A percentile compares a stretch with the other conserved stretches of the same genome.
phyloP scores from a whole-genome alignment of 2,329 filamentous ascomycete genomes.

The Aspergillus thermomutatus region DNA sequence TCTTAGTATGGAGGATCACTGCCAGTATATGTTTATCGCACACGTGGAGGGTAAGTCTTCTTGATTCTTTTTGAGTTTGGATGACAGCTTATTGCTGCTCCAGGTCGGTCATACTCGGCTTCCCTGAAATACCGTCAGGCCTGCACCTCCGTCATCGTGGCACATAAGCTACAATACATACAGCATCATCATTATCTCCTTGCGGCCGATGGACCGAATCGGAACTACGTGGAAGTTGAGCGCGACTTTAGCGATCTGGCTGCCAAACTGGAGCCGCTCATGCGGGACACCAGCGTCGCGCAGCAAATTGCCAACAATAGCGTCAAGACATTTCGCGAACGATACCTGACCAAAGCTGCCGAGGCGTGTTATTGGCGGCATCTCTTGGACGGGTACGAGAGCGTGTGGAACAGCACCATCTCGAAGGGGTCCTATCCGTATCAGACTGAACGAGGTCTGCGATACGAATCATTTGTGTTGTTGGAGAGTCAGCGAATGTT shows the following conservation, averaged over 20 bases:
- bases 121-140: slow-evolving; percentile 51
- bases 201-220: slow-evolving; percentile 39
- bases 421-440: not conserved
- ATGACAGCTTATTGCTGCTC: not conserved
- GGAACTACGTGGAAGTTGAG: slow-evolving; percentile 49
- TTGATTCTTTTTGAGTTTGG: not conserved
- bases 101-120: slow-evolving; percentile 46
- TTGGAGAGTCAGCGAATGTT: not conserved
- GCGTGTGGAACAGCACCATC: not conserved
- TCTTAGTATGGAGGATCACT: slow-evolving; percentile 51
- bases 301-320: slow-evolving; percentile 47
- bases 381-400: slow-evolving; percentile 31
- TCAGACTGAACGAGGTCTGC: not conserved
- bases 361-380: slow-evolving; percentile 53
- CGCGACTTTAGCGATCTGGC: slow-evolving; percentile 55
- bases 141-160: slow-evolving; percentile 47
- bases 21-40: slow-evolving; percentile 51
- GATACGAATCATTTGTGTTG: not conserved
- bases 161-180: slow-evolving; percentile 47
- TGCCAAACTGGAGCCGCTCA: slow-evolving; percentile 36
- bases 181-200: slow-evolving; percentile 49
- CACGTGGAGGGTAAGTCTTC: slow-evolving; percentile 48
- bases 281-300: slow-evolving; percentile 37
- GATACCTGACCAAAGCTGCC: slow-evolving; percentile 50
- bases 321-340: slow-evolving; percentile 45